Evolutionary conservation across 106 monocot genomes (phyloP), one percentile per base, ranked within the genome.

Genomic region (Iris macrosiphon): DNA sequence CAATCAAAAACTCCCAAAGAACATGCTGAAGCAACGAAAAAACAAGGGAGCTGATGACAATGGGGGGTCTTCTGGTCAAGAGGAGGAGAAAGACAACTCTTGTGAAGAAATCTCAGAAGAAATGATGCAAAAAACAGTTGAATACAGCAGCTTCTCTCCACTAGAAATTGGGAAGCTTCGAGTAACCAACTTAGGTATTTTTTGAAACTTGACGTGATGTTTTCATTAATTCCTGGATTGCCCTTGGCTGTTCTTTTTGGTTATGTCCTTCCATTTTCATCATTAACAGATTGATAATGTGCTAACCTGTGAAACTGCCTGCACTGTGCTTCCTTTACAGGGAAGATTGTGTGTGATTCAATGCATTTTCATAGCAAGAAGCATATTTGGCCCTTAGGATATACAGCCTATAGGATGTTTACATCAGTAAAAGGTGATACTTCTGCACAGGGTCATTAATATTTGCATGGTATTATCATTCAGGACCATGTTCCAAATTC

Each of bases 381-480:
- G 48, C 68, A 72, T 56, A 82, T 96, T 31, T 96, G 85, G 82
- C 89, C 95, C 46, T 82, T 74, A 83, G 95, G 95, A 29, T 96
- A 96, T 82, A 89, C 84, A 52, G 95, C 89, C 44, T 75, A 62
- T 12, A 75, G 95, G 45, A 89, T 70, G 32, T 96, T 96, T 67
- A 72, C 69, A 37, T 96, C 95, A 52, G 41, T 72, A 31, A 74
- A 72, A 89, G 89, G 95, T 96, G 48, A 74, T 47, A 35, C 31
- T 47, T 57, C n/a, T 51, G 21, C 4, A 12, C n/a, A 16, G 14
- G 9, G 40, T 24, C 11, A 24, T 31, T 40, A 43, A 31, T 10
- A 38, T 43, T 31, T 45, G 13, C 28, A 44, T 59, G 7, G 35
- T 40, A 14, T n/a, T 8, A 33, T 13, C 22, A 30, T 67, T 15